Percentiles rank a stretch among this genome's conserved stretches.
phyloP scores from a whole-genome alignment of 768 basidiomycete species.

The Trametes cinnabarina region DNA sequence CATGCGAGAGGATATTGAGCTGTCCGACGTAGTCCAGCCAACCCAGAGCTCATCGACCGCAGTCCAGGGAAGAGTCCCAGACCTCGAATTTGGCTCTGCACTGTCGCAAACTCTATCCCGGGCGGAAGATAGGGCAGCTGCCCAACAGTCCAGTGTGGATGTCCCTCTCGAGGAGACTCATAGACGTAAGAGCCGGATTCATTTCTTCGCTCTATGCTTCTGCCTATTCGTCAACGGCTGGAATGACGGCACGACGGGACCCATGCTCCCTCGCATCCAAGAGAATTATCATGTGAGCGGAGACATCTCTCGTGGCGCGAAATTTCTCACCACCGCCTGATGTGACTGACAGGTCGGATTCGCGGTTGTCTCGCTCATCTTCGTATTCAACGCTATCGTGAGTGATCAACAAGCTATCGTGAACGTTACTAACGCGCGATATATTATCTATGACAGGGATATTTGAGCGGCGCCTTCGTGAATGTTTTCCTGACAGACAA shows the following conservation, averaged over 20 bases:
- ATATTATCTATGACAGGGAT: constrained; percentile 45
- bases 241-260: constrained; percentile 75
- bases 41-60: not conserved
- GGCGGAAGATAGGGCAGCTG: too few relatives aligned
- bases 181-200: constrained; percentile 31
- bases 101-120: not conserved
- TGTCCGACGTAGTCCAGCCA: not conserved
- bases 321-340: too few relatives aligned
- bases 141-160: too few relatives aligned
- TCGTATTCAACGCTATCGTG: constrained; percentile 48
- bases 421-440: not conserved
- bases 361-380: constrained; percentile 58
- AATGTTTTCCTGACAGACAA: constrained; percentile 49
- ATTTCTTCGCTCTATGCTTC: constrained; percentile 55
- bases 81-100: not conserved
- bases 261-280: constrained; percentile 71
- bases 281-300: constrained; percentile 43
- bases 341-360: constrained; percentile 42
- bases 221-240: constrained; percentile 64
- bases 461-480: constrained; percentile 42
- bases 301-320: too few relatives aligned
- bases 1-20: not conserved
- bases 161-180: not conserved
- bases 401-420: constrained; percentile 9
- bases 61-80: not conserved